Percentiles rank a stretch among this genome's conserved stretches.
Evolutionary conservation across 2,329 filamentous ascomycete species (phyloP).

Genomic region (Talaromyces pinophilus): DNA sequence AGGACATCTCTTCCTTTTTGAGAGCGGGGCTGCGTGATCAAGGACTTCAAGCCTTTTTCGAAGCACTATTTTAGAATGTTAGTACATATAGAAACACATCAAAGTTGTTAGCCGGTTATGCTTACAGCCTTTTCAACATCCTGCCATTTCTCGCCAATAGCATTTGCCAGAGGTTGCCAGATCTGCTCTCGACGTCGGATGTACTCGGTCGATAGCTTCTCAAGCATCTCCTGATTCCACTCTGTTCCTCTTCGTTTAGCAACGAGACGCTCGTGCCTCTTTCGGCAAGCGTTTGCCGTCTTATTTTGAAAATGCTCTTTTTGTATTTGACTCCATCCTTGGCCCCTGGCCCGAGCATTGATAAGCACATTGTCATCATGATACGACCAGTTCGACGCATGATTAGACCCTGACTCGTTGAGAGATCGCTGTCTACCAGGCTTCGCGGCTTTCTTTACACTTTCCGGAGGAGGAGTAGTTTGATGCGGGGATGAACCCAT

Average conservation of each 20-base stretch:
- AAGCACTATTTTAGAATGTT: conserved; percentile 27
- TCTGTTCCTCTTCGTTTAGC: conserved; percentile 71
- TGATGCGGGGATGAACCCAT: conserved; percentile 11
- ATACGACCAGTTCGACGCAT: conserved; percentile 65
- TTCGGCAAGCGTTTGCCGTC: conserved; percentile 79
- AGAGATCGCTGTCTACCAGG: conserved; percentile 3
- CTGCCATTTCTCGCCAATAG: conserved; percentile 57
- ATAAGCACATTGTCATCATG: conserved; percentile 75
- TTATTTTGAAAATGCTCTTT: conserved; percentile 74
- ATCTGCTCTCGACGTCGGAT: conserved; percentile 78
- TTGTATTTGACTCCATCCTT: conserved; percentile 84
- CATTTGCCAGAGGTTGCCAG: conserved; percentile 72
- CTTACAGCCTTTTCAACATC: conserved; percentile 81
- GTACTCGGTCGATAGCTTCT: conserved; percentile 74
- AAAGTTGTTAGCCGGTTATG: conserved; percentile 28
- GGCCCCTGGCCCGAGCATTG: conserved; percentile 68
- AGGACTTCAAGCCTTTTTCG: conserved; percentile 27
- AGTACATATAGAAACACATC: background rate
- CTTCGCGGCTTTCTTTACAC: conserved; percentile 1
- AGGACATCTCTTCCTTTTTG: conserved; percentile 23
- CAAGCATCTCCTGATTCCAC: conserved; percentile 75
- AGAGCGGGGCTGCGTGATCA: conserved; percentile 18
- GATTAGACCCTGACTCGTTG: conserved; percentile 19
- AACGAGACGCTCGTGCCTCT: conserved; percentile 82
- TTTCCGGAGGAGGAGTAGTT: conserved; percentile 2